phyloP scores from a whole-genome alignment of 148 eudicot species.

The Rheum nobile region DNA sequence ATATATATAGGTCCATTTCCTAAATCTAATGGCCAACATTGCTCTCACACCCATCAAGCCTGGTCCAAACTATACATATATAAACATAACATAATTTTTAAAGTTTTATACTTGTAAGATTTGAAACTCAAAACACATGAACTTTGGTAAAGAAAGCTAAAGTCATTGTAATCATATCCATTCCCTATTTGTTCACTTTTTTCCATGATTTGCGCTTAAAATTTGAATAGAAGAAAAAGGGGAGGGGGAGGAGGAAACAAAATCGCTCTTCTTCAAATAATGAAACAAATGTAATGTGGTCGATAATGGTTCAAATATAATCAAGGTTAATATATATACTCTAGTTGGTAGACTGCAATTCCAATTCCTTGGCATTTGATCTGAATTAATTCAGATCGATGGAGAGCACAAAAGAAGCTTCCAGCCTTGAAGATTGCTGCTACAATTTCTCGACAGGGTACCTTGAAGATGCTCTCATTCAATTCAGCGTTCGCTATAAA shows the following conservation, averaged over 20 bases:
- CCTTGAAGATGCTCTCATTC: conserved; percentile 48
- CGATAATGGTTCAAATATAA: neutral
- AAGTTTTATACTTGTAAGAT: too few species aligned
- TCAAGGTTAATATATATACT: neutral
- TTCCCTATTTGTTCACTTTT: neutral
- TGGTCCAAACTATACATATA: too few species aligned
- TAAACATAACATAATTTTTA: too few species aligned
- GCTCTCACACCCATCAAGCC: too few species aligned
- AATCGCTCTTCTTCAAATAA: neutral
- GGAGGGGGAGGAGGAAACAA: neutral
- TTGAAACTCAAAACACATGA: too few species aligned
- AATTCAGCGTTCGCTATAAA: conserved; percentile 30
- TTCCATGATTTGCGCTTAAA: neutral
- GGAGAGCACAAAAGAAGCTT: neutral
- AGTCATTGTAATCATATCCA: neutral
- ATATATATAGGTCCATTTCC: too few species aligned
- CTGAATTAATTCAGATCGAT: neutral
- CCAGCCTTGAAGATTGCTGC: neutral
- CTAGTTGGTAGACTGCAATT: neutral
- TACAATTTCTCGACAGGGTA: conserved; percentile 31
- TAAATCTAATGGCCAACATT: too few species aligned
- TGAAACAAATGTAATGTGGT: neutral
- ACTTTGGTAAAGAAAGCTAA: too few species aligned
- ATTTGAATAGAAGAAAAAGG: neutral
- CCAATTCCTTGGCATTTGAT: neutral